Evolutionary conservation across 1,284 basidiomycete genomes (phyloP).

Genomic region (Kalmanozyma brasiliensis): DNA sequence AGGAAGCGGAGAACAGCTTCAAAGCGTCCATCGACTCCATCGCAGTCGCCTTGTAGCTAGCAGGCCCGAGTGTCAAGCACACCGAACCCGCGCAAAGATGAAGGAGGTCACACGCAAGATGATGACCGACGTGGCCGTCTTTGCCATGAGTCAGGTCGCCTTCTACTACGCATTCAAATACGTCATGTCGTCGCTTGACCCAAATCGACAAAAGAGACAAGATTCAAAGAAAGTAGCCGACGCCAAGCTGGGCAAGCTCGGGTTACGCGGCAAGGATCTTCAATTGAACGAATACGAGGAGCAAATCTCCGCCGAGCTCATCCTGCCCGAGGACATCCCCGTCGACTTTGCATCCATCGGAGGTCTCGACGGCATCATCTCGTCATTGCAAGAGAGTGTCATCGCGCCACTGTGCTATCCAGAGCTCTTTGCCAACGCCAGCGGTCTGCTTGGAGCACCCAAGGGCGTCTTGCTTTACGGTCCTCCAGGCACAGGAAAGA

Average conservation of each 20-base stretch:
- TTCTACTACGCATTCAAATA: constrained; percentile 69
- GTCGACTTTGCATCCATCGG: constrained; percentile 78
- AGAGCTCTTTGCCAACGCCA: constrained; percentile 78
- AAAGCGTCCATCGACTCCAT: no score
- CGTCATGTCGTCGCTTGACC: constrained; percentile 68
- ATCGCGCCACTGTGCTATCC: constrained; percentile 96
- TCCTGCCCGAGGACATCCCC: constrained; percentile 71
- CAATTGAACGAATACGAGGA: constrained; percentile 68
- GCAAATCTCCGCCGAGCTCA: constrained; percentile 72
- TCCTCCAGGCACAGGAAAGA: constrained; percentile 69
- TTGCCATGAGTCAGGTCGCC: constrained; percentile 65
- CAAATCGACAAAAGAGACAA: constrained; percentile 65
- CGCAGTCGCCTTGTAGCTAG: no score
- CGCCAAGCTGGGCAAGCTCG: constrained; percentile 63
- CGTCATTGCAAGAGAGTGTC: constrained; percentile 90
- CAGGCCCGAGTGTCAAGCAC: background rate
- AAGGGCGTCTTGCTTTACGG: constrained; percentile 72
- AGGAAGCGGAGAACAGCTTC: no score
- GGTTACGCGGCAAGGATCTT: constrained; percentile 51
- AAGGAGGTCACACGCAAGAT: constrained; percentile 62
- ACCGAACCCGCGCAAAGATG: constrained; percentile 32
- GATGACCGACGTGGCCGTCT: constrained; percentile 63
- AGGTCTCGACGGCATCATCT: constrained; percentile 92
- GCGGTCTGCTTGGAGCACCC: constrained; percentile 72
- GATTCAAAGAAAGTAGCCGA: constrained; percentile 65